phyloP scores from a whole-genome alignment of 2,329 filamentous ascomycete genomes.

The Colletotrichum sp. region DNA sequence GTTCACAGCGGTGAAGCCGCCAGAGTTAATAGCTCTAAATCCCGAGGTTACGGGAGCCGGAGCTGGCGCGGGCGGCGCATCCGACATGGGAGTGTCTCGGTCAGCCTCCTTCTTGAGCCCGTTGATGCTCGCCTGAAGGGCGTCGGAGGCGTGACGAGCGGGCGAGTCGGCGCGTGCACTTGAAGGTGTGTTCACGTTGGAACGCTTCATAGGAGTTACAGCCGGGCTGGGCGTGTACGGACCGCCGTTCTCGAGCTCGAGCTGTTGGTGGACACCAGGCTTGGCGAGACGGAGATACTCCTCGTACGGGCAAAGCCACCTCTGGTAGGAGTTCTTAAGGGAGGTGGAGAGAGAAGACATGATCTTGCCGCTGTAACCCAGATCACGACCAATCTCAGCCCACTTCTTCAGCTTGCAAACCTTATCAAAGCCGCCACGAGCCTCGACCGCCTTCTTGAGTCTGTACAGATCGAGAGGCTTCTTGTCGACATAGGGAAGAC shows the following conservation, averaged over 20 bases:
- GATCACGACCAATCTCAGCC: slow-evolving; percentile 95
- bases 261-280: slow-evolving; percentile 93
- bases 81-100: slow-evolving; percentile 52
- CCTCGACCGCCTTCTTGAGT: slow-evolving; percentile 95
- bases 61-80: slow-evolving; percentile 44
- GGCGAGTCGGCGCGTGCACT: slow-evolving; percentile 71
- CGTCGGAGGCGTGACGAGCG: slow-evolving; percentile 60
- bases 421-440: slow-evolving; percentile 91
- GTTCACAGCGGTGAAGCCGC: slow-evolving; percentile 78
- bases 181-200: slow-evolving; percentile 62
- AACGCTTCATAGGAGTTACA: slow-evolving; percentile 74
- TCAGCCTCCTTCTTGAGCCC: slow-evolving; percentile 50
- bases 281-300: slow-evolving; percentile 91
- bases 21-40: slow-evolving; percentile 65
- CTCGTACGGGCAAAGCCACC: slow-evolving; percentile 96
- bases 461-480: slow-evolving; percentile 94
- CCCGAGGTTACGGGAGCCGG: slow-evolving; percentile 52
- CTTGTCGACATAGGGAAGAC: slow-evolving; percentile 96
- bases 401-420: slow-evolving; percentile 99
- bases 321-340: slow-evolving; percentile 96
- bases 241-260: slow-evolving; percentile 92
- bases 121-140: slow-evolving; percentile 53
- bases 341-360: slow-evolving; percentile 99
- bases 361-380: slow-evolving; percentile 98
- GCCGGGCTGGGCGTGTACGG: slow-evolving; percentile 80